Evolutionary conservation across 1,284 basidiomycete genomes (phyloP).

Genomic region (Taiwanofungus camphoratus): DNA sequence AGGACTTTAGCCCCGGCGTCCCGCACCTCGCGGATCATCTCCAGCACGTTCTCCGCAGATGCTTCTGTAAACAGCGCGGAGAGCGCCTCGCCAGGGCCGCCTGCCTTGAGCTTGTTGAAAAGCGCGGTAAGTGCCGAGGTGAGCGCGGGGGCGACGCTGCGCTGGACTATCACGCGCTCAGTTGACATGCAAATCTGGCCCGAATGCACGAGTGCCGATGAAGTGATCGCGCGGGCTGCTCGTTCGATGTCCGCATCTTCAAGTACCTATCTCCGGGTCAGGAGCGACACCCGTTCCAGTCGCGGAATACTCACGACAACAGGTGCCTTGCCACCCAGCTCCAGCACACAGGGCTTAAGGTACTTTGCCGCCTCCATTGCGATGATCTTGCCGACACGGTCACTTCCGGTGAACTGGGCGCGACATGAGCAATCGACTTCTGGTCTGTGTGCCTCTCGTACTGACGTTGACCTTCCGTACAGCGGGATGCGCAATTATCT

Average conservation of each 20-base stretch:
- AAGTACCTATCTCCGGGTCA: conserved; percentile 36
- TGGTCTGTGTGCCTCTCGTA: neutral
- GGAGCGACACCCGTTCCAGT: neutral
- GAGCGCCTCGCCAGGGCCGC: conserved; percentile 22
- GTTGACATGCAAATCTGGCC: conserved; percentile 73
- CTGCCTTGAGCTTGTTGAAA: conserved; percentile 34
- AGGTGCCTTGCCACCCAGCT: conserved; percentile 49
- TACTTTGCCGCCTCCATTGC: conserved; percentile 17
- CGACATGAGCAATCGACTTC: neutral
- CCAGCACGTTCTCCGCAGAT: conserved; percentile 45
- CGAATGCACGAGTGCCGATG: conserved; percentile 53
- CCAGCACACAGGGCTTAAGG: conserved; percentile 18
- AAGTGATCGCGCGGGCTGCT: conserved; percentile 53
- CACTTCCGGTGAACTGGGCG: conserved; percentile 18
- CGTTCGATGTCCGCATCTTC: conserved; percentile 56
- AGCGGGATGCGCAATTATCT: conserved; percentile 24
- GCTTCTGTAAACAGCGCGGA: conserved; percentile 42
- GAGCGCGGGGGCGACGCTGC: conserved; percentile 21
- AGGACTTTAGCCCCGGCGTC: conserved; percentile 46
- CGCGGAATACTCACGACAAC: conserved; percentile 41
- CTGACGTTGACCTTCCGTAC: conserved; percentile 25
- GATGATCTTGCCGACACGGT: conserved; percentile 15
- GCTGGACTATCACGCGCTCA: conserved; percentile 53
- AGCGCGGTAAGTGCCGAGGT: conserved; percentile 27
- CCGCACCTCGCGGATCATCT: conserved; percentile 46